Evolutionary conservation across 257 asterid genomes (phyloP).

Genomic region (Perilla frutescens): DNA sequence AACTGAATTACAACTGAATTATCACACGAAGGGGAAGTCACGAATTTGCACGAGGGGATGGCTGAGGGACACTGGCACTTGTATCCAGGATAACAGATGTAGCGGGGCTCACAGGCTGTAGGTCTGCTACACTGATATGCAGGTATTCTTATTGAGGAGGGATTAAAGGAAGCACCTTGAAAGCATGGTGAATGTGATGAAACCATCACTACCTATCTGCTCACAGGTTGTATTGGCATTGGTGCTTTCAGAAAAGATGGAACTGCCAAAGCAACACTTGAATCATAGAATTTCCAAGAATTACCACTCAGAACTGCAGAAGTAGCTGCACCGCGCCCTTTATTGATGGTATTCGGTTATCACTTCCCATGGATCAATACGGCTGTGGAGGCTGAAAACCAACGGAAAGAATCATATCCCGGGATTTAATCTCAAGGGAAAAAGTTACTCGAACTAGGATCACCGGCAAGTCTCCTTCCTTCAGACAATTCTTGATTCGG

Average conservation of each 20-base stretch:
- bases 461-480: constrained; percentile 75
- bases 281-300: constrained; percentile 80
- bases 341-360: constrained; percentile 67
- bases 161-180: constrained; percentile 42
- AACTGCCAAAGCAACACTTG: constrained; percentile 70
- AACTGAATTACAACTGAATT: constrained; percentile 38
- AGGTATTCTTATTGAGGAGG: constrained; percentile 65
- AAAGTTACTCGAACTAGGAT: constrained; percentile 58
- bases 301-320: constrained; percentile 63
- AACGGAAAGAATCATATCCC: constrained; percentile 74
- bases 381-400: constrained; percentile 66
- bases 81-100: constrained; percentile 64
- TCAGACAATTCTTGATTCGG: constrained; percentile 63
- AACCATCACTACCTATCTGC: constrained; percentile 66
- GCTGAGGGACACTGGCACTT: constrained; percentile 71
- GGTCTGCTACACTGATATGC: constrained; percentile 72
- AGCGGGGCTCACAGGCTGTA: constrained; percentile 77
- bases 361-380: constrained; percentile 82
- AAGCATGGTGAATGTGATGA: constrained; percentile 61
- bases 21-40: constrained; percentile 50
- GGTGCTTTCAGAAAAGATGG: constrained; percentile 50
- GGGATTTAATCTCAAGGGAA: constrained; percentile 75
- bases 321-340: constrained; percentile 46
- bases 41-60: constrained; percentile 64
- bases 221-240: constrained; percentile 66